phyloP scores from a whole-genome alignment of 148 eudicot genomes.

The Silene uniflora region DNA sequence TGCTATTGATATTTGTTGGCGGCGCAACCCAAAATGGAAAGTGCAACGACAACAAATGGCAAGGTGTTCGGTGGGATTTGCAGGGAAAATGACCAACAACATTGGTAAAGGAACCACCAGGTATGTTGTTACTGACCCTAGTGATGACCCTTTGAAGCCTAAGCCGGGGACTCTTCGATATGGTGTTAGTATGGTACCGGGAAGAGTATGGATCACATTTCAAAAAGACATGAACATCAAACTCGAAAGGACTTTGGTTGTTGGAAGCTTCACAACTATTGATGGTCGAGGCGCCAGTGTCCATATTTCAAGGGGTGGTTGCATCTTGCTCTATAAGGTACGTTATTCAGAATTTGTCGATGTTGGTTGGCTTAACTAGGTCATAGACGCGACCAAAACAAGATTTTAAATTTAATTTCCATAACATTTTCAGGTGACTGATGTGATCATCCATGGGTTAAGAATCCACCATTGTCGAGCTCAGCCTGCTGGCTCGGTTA shows the following conservation, averaged over 20 bases:
- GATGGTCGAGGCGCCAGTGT: slow-evolving; percentile 63
- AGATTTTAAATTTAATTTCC: neutral
- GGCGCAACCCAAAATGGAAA: slow-evolving; percentile 49
- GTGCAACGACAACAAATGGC: slow-evolving; percentile 51
- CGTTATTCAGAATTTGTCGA: too few relatives aligned
- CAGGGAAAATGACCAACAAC: slow-evolving; percentile 59
- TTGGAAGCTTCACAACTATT: slow-evolving; percentile 54
- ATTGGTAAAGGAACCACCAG: slow-evolving; percentile 33
- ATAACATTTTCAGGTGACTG: slow-evolving; percentile 27
- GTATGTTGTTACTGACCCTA: slow-evolving; percentile 63
- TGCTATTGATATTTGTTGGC: slow-evolving; percentile 72
- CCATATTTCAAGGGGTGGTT: slow-evolving; percentile 46
- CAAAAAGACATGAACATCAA: slow-evolving; percentile 52
- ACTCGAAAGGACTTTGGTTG: slow-evolving; percentile 48
- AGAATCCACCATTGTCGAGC: slow-evolving; percentile 50
- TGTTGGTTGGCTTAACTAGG: neutral
- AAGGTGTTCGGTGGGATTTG: slow-evolving; percentile 57
- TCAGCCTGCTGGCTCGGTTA: slow-evolving; percentile 46
- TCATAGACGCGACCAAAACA: too few relatives aligned
- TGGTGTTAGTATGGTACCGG: slow-evolving; percentile 49
- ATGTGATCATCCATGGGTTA: slow-evolving; percentile 79
- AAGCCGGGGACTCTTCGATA: slow-evolving; percentile 60
- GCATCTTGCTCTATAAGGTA: slow-evolving; percentile 49
- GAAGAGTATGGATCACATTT: slow-evolving; percentile 68
- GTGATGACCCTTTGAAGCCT: slow-evolving; percentile 50